Evolutionary conservation across 805 yeast species (phyloP).

Genomic region (Candida khao-thaluensis): DNA sequence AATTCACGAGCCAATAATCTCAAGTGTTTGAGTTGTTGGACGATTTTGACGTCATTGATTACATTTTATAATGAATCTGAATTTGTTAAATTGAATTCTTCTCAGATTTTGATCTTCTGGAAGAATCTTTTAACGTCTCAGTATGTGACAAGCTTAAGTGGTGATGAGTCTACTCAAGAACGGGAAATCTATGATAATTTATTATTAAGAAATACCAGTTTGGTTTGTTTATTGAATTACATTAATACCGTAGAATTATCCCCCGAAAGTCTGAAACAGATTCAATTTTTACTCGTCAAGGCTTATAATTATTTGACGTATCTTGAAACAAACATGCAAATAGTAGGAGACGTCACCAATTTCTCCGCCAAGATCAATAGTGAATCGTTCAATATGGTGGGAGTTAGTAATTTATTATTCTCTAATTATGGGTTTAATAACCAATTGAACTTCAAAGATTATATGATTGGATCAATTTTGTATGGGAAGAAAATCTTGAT

Average conservation of each 20-base stretch:
- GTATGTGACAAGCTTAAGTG: conserved; percentile 25
- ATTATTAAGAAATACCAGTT: conserved; percentile 36
- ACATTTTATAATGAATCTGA: conserved; percentile 42
- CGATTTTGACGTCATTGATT: conserved; percentile 38
- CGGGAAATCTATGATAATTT: conserved; percentile 34
- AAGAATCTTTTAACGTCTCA: conserved; percentile 44
- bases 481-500: conserved; percentile 38
- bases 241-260: conserved; percentile 36
- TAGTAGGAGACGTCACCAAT: conserved; percentile 32
- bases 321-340: conserved; percentile 36
- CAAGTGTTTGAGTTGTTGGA: conserved; percentile 40
- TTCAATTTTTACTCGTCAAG: conserved; percentile 41
- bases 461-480: conserved; percentile 32
- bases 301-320: conserved; percentile 41
- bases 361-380: conserved; percentile 31
- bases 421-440: conserved; percentile 22
- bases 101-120: conserved; percentile 46
- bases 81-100: conserved; percentile 42
- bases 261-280: conserved; percentile 41
- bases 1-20: conserved; percentile 20
- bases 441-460: conserved; percentile 23
- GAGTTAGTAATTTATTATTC: conserved; percentile 29
- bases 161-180: conserved; percentile 19
- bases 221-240: conserved; percentile 40
- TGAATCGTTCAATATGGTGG: conserved; percentile 27